Conservation (phyloP, 495 filamentous ascomycete species). For the Arthonia radiata region DNA sequence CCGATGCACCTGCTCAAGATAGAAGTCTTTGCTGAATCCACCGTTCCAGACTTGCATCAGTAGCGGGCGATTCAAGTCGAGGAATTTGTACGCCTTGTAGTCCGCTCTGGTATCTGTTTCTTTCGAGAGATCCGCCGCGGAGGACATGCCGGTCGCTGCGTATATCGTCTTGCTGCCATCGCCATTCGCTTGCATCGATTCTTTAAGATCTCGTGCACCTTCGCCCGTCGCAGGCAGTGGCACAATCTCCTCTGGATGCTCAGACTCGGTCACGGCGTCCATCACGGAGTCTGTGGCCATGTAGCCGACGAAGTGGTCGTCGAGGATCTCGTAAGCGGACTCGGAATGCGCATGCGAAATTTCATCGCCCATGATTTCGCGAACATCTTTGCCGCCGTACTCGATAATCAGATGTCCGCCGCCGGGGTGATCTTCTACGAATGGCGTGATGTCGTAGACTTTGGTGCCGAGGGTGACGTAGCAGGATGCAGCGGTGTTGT, state of each 20-base stretch:
- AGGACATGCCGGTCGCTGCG: constrained; percentile 60
- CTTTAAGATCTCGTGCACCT: constrained; percentile 15
- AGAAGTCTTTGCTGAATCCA: constrained; percentile 78
- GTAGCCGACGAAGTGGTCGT: constrained; percentile 64
- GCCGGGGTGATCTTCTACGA: constrained; percentile 72
- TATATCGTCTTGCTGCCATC: constrained; percentile 24
- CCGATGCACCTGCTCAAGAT: constrained; percentile 85
- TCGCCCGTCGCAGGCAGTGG: constrained; percentile 17
- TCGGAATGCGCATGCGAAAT: constrained; percentile 68
- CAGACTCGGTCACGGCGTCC: constrained; percentile 19
- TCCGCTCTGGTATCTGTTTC: constrained; percentile 56
- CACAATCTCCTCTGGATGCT: constrained; percentile 21
- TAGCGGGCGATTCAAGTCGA: constrained; percentile 70
- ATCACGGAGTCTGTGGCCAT: constrained; percentile 24
- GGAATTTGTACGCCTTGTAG: constrained; percentile 71
- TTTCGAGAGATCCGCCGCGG: constrained; percentile 59
- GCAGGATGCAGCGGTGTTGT: constrained; percentile 63
- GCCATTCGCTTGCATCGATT: constrained; percentile 8
- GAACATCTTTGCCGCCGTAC: constrained; percentile 72
- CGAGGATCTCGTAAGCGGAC: constrained; percentile 77
- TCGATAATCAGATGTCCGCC: constrained; percentile 73
- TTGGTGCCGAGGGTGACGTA: constrained; percentile 76
- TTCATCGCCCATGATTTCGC: constrained; percentile 59
- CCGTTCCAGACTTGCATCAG: constrained; percentile 74
- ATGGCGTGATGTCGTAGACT: constrained; percentile 86